These are phyloP conservation scores for Pythium vanterpoolii DNA, from an alignment of 352 stramenopile genomes.

Conservation along the genomic window DNA sequence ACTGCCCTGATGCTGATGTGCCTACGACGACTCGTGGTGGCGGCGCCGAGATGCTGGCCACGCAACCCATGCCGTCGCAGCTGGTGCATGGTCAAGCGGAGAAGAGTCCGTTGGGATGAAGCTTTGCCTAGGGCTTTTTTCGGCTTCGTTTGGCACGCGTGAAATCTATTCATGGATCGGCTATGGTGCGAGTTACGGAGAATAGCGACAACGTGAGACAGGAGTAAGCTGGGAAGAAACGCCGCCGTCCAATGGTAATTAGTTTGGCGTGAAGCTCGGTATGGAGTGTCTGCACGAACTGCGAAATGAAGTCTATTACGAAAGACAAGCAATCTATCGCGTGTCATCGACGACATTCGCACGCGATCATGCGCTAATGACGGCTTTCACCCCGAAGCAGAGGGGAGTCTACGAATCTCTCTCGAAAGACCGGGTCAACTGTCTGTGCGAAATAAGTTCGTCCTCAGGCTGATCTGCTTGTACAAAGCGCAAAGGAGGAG, in stretches of 20 bases:
- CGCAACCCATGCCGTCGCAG: conserved; percentile 19
- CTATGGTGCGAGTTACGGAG: background rate
- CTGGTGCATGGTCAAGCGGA: conserved; percentile 8
- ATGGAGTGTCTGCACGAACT: background rate
- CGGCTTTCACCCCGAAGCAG: no score
- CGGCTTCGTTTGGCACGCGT: background rate
- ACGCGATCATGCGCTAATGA: no score
- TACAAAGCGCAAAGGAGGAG: no score
- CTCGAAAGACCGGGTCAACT: no score
- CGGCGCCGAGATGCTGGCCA: conserved; percentile 6
- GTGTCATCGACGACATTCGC: no score
- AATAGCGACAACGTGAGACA: background rate
- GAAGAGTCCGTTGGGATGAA: background rate
- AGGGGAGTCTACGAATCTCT: no score
- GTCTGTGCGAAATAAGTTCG: no score
- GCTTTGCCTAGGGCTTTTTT: background rate
- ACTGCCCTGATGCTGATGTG: background rate
- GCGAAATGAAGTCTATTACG: background rate
- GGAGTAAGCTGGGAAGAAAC: background rate
- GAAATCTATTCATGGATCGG: background rate
- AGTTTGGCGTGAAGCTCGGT: no score
- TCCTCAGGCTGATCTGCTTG: no score
- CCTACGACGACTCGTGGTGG: background rate
- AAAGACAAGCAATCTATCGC: no score
- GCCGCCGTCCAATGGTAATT: no score